Evolutionary conservation across 331 rosid genomes (phyloP), one percentile per base, ranked within the genome.

Genomic region (Pyracantha coccinea): DNA sequence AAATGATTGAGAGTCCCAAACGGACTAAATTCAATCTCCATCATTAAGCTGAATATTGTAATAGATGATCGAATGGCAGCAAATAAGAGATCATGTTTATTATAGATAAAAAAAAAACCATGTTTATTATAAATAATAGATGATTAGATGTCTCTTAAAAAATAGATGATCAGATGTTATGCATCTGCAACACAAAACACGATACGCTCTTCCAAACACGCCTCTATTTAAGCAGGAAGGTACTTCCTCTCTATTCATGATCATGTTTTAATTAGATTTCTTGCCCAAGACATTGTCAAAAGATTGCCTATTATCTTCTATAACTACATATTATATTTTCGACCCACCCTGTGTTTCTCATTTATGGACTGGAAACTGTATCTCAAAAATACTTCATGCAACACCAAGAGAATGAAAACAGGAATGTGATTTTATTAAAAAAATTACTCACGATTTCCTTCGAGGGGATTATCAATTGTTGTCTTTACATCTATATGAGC

Each of bases 371-470:
- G 17, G 8, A 4, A 38, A 58, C 24, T 57, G 33, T 12, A 7
- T 13, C n/a, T n/a, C 16, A 13, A 20, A 15, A 35, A 17, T 7
- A 57, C 2, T 20, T 61, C 63, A 45, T 10, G 54, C 35, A 24
- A 70, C 47, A 25, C 32, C 45, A 19, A 60, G 41, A 25, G 32
- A 31, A 16, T 29, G 29, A 35, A 57, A 50, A 17, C 38, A 14
- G 23, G 28, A 66, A 32, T 66, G 27, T 12, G 29, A 66, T 66
- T 66, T 41, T n/a, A 66, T 15, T 32, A 2, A 65, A 50, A 72
- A 78, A 59, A 35, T 35, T 68, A 89, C 97, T 87, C 86, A 92
- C 96, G 89, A 81, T 87, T 83, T 78, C 85, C 85, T 77, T 92
- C 88, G 61, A 81, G 85, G 29, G 84, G 75, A 85, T 79, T 85